Conservation (phyloP, 495 filamentous ascomycete genomes). For the Tuber melanosporum region DNA sequence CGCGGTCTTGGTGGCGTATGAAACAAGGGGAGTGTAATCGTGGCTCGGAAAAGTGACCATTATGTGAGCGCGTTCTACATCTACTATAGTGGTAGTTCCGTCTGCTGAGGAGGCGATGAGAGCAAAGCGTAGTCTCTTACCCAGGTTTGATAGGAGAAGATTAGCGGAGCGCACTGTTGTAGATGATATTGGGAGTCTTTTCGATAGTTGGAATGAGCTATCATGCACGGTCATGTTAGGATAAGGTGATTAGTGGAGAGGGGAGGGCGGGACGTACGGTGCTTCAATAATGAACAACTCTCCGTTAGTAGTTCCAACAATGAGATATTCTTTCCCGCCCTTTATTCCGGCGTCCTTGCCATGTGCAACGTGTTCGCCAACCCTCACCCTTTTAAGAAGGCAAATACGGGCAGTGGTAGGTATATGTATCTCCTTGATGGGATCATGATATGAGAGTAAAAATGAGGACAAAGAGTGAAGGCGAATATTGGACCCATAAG, state of each 20-base stretch:
- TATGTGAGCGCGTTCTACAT: constrained; percentile 35
- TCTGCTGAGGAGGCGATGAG: constrained; percentile 31
- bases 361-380: constrained; percentile 28
- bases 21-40: constrained; percentile 24
- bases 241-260: neutral
- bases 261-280: constrained; percentile 4
- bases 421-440: constrained; percentile 18
- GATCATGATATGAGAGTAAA: constrained; percentile 28
- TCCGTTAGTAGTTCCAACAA: constrained; percentile 28
- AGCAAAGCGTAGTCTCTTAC: constrained; percentile 30
- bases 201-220: constrained; percentile 19
- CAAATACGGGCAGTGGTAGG: constrained; percentile 28
- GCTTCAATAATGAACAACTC: constrained; percentile 30
- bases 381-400: constrained; percentile 35
- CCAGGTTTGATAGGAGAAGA: constrained; percentile 31
- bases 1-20: constrained; percentile 28
- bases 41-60: constrained; percentile 40
- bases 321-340: constrained; percentile 38
- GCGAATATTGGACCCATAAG: constrained; percentile 24
- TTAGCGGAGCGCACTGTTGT: constrained; percentile 22
- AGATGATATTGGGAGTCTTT: constrained; percentile 31
- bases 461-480: constrained; percentile 33
- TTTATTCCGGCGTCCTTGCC: constrained; percentile 23
- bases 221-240: neutral
- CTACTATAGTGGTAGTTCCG: constrained; percentile 33